Evolutionary conservation across 129 eudicot species (phyloP).

Genomic region (Tagetes patula): DNA sequence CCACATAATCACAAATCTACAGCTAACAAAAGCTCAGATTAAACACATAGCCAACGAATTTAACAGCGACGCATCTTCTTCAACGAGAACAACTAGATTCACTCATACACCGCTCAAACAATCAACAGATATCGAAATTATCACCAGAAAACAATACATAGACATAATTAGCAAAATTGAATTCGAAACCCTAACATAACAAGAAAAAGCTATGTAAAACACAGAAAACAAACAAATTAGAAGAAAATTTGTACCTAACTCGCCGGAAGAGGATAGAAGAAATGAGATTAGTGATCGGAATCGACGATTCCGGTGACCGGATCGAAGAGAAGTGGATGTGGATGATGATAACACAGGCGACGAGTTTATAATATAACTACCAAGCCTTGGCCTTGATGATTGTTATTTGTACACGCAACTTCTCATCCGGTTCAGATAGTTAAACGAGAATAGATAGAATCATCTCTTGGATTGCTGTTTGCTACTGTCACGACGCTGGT

Average conservation of each 20-base stretch:
- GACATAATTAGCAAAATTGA: not conserved
- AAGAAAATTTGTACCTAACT: slow-evolving; percentile 5
- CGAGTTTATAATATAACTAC: not conserved
- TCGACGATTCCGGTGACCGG: slow-evolving; percentile 25
- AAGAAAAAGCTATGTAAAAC: not conserved
- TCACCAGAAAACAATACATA: not conserved
- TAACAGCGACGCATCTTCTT: not conserved
- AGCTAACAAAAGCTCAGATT: not conserved
- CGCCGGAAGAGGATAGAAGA: not conserved
- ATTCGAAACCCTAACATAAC: slow-evolving; percentile 26
- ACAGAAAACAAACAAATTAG: not conserved
- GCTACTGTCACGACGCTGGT: slow-evolving; percentile 11
- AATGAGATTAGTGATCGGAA: not conserved
- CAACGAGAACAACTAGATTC: not conserved
- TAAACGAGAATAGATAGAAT: slow-evolving; percentile 22
- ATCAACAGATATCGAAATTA: not conserved
- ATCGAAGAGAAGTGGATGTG: slow-evolving; percentile 22
- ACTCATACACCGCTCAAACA: slow-evolving; percentile 14
- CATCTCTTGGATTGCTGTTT: slow-evolving; percentile 12
- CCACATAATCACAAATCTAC: slow-evolving; percentile 7
- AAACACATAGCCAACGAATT: not conserved
- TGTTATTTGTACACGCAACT: slow-evolving; percentile 33
- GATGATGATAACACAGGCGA: not conserved
- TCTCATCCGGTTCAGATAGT: slow-evolving; percentile 4
- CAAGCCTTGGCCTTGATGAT: not conserved